phyloP scores from a whole-genome alignment of 768 basidiomycete species.

The Dacryopinax primogenitus region DNA sequence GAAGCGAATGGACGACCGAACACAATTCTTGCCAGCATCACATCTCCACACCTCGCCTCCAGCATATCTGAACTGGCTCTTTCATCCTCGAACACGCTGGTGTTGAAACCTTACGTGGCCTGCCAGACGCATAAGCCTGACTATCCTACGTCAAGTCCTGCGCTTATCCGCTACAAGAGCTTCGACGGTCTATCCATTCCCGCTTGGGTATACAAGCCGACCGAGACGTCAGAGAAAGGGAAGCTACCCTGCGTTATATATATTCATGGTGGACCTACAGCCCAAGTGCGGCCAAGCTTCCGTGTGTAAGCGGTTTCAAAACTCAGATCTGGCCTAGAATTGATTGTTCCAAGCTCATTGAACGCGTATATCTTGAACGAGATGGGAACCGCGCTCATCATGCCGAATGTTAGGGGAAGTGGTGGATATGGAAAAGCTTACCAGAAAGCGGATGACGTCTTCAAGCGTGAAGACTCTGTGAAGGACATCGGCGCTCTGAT shows the following conservation, averaged over 20 bases:
- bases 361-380: conserved; percentile 36
- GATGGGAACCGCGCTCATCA: conserved; percentile 31
- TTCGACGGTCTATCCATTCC: conserved; percentile 34
- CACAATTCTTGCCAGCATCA: conserved; percentile 26
- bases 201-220: conserved; percentile 34
- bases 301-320: conserved; percentile 21
- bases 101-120: conserved; percentile 26
- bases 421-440: conserved; percentile 33
- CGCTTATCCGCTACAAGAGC: conserved; percentile 31
- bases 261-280: conserved; percentile 34
- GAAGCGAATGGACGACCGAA: conserved; percentile 26
- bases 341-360: conserved; percentile 17
- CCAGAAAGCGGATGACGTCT: conserved; percentile 31
- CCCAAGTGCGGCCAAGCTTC: conserved; percentile 20
- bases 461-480: conserved; percentile 35
- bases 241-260: conserved; percentile 28
- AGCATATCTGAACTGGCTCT: conserved; percentile 28
- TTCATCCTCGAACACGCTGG: conserved; percentile 22
- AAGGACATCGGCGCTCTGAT: conserved; percentile 33
- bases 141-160: conserved; percentile 22
- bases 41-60: conserved; percentile 26
- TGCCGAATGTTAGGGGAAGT: conserved; percentile 36
- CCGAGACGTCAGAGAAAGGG: conserved; percentile 8
- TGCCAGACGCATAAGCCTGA: conserved; percentile 21
- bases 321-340: not conserved